Base-by-base conservation (phyloP, 257 asterid genomes). In the Sherardia arvensis region DNA sequence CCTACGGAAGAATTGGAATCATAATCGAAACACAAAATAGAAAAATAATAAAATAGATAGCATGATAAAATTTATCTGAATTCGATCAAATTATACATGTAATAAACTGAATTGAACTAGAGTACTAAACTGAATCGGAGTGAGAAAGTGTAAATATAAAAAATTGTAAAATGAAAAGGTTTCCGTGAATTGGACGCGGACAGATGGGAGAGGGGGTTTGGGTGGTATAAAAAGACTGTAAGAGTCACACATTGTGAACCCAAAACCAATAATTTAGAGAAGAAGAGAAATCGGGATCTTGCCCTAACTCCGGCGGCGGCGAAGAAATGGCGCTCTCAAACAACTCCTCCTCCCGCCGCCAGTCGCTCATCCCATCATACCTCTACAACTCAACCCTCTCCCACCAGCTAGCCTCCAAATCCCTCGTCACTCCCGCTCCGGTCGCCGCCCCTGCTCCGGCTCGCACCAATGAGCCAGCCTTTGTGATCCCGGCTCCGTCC, bases 401-500 rank as follows among this genome's bases (percentile, higher is more conserved):
- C 60, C 53, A 86, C 61, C 67, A 84, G 7, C 74, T 78, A 62
- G 59, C 79, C 7, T 73, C 88, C 65, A 80, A 78, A 74, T n/a
- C n/a, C n/a, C n/a, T n/a, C n/a, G 34, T 78, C 73, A 56, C 73
- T 43, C 77, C 72, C 17, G 58, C 67, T 43, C 73, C 28, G 29
- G 45, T 70, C 43, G 27, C 25, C 17, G 63, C 67, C 17, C 49
- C 76, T 28, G 79, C 22, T 11, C 78, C 22, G 36, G 23, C 62
- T 57, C 40, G 38, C 4, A 23, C 76, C 21, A 77, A 59, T 43
- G 67, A 53, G 53, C 30, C 61, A 10, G 8, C 43, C 43, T 61
- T 91, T 68, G 61, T 82, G 73, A 81, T 92, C 59, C 87, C 80
- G 21, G 75, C 98, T 29, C 97, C 98, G 1, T 65, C 63, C 33